Evolutionary conservation across 306 rosid species (phyloP).

Genomic region (Arachis stenosperma): DNA sequence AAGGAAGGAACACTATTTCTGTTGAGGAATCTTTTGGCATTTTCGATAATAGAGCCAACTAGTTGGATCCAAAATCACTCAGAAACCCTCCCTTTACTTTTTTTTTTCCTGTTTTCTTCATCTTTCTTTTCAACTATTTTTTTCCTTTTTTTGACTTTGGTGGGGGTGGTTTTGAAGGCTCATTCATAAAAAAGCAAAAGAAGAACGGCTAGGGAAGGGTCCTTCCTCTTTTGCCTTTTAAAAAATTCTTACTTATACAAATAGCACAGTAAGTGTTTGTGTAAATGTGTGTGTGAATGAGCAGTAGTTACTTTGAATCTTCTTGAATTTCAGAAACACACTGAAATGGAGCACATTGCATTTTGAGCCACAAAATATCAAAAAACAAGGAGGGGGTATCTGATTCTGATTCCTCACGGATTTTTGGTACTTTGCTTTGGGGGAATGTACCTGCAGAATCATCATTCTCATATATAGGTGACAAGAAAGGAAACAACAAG

Average conservation of each 20-base stretch:
- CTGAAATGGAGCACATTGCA: constrained; percentile 24
- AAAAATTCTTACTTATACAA: constrained; percentile 21
- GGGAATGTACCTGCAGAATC: constrained; percentile 41
- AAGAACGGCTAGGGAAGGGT: constrained; percentile 38
- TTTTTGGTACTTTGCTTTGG: constrained; percentile 44
- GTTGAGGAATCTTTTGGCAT: constrained; percentile 52
- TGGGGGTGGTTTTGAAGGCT: constrained; percentile 55
- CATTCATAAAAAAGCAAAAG: constrained; percentile 24
- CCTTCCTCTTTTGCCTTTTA: constrained; percentile 44
- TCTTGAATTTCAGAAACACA: constrained; percentile 27
- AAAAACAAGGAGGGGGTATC: constrained; percentile 32
- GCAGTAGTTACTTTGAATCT: constrained; percentile 42
- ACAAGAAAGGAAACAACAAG: constrained; percentile 31
- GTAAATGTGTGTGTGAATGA: background rate
- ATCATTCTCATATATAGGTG: constrained; percentile 5
- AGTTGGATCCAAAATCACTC: constrained; percentile 52
- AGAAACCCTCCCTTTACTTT: constrained; percentile 44
- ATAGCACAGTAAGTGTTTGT: constrained; percentile 20
- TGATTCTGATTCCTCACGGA: constrained; percentile 36
- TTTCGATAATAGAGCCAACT: constrained; percentile 47
- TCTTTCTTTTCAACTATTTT: constrained; percentile 41
- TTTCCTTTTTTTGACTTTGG: constrained; percentile 40
- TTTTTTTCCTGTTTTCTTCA: constrained; percentile 34
- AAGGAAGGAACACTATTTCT: constrained; percentile 37
- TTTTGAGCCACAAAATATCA: constrained; percentile 40